A percentile compares a stretch with the other conserved stretches of the same genome.
These are phyloP conservation scores for Beauveria caledonica DNA, from an alignment of 2,329 filamentous ascomycete genomes.

Conservation along the genomic window DNA sequence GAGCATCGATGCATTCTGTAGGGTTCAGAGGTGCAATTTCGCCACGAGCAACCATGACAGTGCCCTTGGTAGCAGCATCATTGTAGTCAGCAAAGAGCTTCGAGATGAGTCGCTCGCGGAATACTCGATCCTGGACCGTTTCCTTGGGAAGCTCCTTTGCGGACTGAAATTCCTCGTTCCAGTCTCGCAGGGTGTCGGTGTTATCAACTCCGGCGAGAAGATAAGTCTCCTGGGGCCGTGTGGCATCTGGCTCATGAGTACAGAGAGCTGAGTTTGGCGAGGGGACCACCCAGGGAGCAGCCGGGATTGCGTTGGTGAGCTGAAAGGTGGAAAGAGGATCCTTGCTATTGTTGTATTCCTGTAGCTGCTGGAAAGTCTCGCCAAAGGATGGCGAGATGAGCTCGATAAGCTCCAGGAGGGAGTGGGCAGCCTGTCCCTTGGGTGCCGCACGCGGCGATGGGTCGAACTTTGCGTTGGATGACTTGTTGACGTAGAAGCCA, in stretches of 20 bases:
- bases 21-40: conserved; percentile 93
- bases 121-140: conserved; percentile 89
- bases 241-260: conserved; percentile 72
- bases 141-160: conserved; percentile 91
- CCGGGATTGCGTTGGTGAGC: conserved; percentile 88
- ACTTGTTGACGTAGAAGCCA: conserved; percentile 96
- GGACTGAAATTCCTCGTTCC: conserved; percentile 99
- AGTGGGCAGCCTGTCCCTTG: conserved; percentile 75
- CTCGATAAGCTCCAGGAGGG: conserved; percentile 70
- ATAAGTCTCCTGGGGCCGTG: conserved; percentile 87
- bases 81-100: conserved; percentile 98
- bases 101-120: conserved; percentile 84
- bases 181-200: conserved; percentile 88
- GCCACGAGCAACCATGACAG: conserved; percentile 83
- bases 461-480: conserved; percentile 90
- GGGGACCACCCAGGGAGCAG: conserved; percentile 85
- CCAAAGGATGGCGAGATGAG: conserved; percentile 78
- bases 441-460: conserved; percentile 71
- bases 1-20: conserved; percentile 83
- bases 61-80: conserved; percentile 85
- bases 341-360: conserved; percentile 75
- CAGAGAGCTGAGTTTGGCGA: conserved; percentile 54
- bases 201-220: conserved; percentile 86
- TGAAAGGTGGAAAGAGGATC: conserved; percentile 91
- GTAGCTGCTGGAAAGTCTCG: conserved; percentile 64